phyloP scores from a whole-genome alignment of 176 grass and related monocot genomes.

The Cenchrus purpureus region DNA sequence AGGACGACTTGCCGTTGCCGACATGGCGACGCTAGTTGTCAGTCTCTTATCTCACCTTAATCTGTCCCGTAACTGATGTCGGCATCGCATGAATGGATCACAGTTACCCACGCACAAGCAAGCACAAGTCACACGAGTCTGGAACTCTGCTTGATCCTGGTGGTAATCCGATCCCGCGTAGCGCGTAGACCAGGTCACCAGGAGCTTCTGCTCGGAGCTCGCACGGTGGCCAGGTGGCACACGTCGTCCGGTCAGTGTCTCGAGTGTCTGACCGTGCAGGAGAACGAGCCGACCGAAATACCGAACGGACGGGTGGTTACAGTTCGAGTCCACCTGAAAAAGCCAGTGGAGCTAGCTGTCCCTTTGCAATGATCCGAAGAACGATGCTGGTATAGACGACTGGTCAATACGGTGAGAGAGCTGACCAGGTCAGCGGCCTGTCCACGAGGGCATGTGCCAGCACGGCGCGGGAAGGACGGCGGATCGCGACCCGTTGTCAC shows the following conservation, averaged over 20 bases:
- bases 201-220: background rate
- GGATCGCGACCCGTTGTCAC: background rate
- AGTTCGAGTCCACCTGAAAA: constrained; percentile 23
- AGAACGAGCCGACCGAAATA: background rate
- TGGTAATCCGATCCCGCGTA: background rate
- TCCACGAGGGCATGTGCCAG: background rate
- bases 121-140: background rate
- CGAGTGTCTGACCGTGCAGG: background rate
- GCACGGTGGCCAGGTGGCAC: background rate
- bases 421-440: background rate
- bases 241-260: background rate
- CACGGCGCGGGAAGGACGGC: background rate
- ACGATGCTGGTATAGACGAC: background rate
- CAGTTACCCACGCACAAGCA: background rate
- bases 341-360: background rate
- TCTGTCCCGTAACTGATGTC: background rate
- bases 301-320: background rate
- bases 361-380: background rate
- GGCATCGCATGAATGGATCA: background rate
- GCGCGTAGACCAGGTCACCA: background rate
- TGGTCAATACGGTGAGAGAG: background rate
- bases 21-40: too few species aligned
- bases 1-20: too few species aligned
- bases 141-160: background rate
- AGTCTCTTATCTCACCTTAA: too few species aligned